phyloP scores from a whole-genome alignment of 345 rosid genomes.

The Moricandia moricandioides region DNA sequence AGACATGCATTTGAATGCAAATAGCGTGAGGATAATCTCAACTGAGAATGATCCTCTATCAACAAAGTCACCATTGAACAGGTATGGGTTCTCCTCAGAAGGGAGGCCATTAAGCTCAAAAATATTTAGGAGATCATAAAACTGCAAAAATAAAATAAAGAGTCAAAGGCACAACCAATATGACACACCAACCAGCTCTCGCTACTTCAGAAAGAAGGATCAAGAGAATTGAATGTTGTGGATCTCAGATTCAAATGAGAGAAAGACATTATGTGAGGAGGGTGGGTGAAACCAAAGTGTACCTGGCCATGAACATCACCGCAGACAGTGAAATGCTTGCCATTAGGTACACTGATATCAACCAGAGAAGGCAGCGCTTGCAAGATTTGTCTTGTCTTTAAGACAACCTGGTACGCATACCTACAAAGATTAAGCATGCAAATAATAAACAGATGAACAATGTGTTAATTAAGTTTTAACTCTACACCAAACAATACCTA shows the following conservation, averaged over 20 bases:
- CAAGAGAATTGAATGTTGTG: not conserved
- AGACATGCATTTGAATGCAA: slow-evolving; percentile 92
- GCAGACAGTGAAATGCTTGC: slow-evolving; percentile 80
- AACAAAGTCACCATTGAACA: slow-evolving; percentile 96
- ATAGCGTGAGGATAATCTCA: slow-evolving; percentile 89
- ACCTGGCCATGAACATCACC: slow-evolving; percentile 99
- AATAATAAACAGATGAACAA: slow-evolving; percentile 12
- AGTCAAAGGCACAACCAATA: slow-evolving; percentile 19
- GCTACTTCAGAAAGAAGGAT: not conserved
- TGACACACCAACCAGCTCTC: slow-evolving; percentile 1
- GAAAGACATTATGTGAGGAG: not conserved
- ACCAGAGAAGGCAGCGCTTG: slow-evolving; percentile 74
- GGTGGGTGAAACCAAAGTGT: slow-evolving; percentile 5
- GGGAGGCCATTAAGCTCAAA: slow-evolving; percentile 98
- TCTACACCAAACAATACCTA: slow-evolving; percentile 23
- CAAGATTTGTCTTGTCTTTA: slow-evolving; percentile 80
- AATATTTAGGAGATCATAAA: slow-evolving; percentile 86
- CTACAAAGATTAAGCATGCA: slow-evolving; percentile 41
- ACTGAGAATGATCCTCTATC: slow-evolving; percentile 96
- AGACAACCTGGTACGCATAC: slow-evolving; percentile 88
- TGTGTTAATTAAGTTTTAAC: slow-evolving; percentile 16
- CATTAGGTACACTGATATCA: slow-evolving; percentile 70
- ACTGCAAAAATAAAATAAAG: slow-evolving; percentile 51
- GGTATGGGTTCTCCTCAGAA: slow-evolving; percentile 91
- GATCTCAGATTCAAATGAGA: not conserved